Evolutionary conservation across 2,329 filamentous ascomycete genomes (phyloP).

Genomic region (Macrophomina tecta): DNA sequence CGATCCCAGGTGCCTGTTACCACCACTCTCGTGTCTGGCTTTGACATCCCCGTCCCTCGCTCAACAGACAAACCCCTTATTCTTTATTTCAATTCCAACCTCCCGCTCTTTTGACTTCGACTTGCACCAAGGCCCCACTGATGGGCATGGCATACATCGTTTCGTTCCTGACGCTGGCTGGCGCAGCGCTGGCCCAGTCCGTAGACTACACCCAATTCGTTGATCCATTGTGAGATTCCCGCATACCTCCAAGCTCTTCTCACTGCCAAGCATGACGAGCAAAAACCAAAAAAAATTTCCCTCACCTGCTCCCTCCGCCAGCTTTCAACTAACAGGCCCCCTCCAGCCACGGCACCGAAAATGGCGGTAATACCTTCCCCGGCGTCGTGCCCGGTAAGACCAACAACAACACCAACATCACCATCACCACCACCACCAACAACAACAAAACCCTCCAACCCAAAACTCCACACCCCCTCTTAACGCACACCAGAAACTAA

Average conservation of each 20-base stretch:
- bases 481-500: not conserved
- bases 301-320: not conserved
- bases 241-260: no score
- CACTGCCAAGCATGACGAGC: no score
- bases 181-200: constrained; percentile 3
- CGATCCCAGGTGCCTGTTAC: no score
- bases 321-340: not conserved
- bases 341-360: constrained; percentile 36
- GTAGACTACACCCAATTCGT: constrained; percentile 41
- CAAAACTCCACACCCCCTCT: not conserved
- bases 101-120: constrained; percentile 6
- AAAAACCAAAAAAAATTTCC: no score
- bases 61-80: no score
- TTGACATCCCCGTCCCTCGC: no score
- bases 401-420: no score
- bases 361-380: constrained; percentile 46
- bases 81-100: not conserved
- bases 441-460: not conserved
- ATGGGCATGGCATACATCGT: not conserved
- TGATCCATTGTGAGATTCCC: constrained; percentile 41
- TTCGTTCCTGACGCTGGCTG: constrained; percentile 4
- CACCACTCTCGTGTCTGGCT: not conserved
- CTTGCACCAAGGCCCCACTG: not conserved
- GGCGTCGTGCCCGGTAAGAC: constrained; percentile 41
- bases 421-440: not conserved